These are phyloP conservation scores for Fomitopsis pinicola DNA, from an alignment of 1,284 basidiomycete species.

Conservation along the genomic window DNA sequence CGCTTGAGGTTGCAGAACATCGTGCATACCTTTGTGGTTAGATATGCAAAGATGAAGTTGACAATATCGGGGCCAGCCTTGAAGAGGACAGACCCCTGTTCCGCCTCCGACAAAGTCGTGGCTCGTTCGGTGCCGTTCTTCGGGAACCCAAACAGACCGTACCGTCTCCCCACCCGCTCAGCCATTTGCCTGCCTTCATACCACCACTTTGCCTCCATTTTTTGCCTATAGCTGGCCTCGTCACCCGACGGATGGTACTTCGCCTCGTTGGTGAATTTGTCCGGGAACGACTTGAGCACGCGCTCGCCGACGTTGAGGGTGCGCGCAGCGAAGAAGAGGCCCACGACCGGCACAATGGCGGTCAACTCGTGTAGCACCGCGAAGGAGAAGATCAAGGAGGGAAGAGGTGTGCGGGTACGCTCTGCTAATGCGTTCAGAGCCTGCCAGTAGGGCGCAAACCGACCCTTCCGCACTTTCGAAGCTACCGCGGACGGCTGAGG, in stretches of 20 bases:
- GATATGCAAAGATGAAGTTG: slow-evolving; percentile 82
- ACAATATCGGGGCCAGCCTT: slow-evolving; percentile 65
- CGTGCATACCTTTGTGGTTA: slow-evolving; percentile 69
- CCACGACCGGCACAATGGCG: slow-evolving; percentile 73
- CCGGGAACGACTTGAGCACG: slow-evolving; percentile 42
- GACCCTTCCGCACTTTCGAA: slow-evolving; percentile 3
- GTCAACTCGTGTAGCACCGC: slow-evolving; percentile 86
- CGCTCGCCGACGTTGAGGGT: slow-evolving; percentile 69
- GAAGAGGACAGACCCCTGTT: slow-evolving; percentile 3
- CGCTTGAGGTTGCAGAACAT: background rate
- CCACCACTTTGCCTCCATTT: slow-evolving; percentile 54
- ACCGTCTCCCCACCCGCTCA: slow-evolving; percentile 68
- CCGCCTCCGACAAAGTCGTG: background rate
- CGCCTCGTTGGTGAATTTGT: slow-evolving; percentile 4
- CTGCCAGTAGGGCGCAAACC: slow-evolving; percentile 42
- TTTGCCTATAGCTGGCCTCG: slow-evolving; percentile 34
- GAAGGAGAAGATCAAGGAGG: slow-evolving; percentile 79
- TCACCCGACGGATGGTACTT: background rate
- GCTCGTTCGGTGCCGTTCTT: slow-evolving; percentile 36
- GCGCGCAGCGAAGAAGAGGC: slow-evolving; percentile 72
- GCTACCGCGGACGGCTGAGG: background rate
- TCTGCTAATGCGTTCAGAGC: slow-evolving; percentile 53
- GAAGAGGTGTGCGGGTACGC: slow-evolving; percentile 67
- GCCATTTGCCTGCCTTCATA: slow-evolving; percentile 73
- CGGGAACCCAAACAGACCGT: slow-evolving; percentile 80